These are phyloP conservation scores for thale cress (Arabidopsis thaliana) DNA, from an alignment of 345 rosid species.

Conservation along the genomic window TAIR10.1 NC_003076.8:16730501-16731000, in stretches of 20 bases:
- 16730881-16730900: constrained; percentile 56
- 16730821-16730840: constrained; percentile 56
- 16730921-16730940: constrained; percentile 60
- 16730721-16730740: constrained; percentile 44
- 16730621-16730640: constrained; percentile 55
- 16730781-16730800: constrained; percentile 58
- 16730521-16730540: constrained; percentile 54
- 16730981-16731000: constrained; percentile 51
- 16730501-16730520: constrained; percentile 55
- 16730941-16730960: constrained; percentile 58
- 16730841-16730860: constrained; percentile 51
- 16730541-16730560: constrained; percentile 61
- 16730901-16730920: constrained; percentile 55
- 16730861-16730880: constrained; percentile 57
- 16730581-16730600: constrained; percentile 58
- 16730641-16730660: constrained; percentile 54
- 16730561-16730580: constrained; percentile 59
- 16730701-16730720: constrained; percentile 47
- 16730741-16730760: constrained; percentile 60
- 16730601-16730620: constrained; percentile 47
- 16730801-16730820: constrained; percentile 52
- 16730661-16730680: constrained; percentile 56
- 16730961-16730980: constrained; percentile 59
- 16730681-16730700: constrained; percentile 57
- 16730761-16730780: constrained; percentile 47